Conservation (phyloP, 192 early-diverging fungal genomes). For the Phycomyces nitens region DNA sequence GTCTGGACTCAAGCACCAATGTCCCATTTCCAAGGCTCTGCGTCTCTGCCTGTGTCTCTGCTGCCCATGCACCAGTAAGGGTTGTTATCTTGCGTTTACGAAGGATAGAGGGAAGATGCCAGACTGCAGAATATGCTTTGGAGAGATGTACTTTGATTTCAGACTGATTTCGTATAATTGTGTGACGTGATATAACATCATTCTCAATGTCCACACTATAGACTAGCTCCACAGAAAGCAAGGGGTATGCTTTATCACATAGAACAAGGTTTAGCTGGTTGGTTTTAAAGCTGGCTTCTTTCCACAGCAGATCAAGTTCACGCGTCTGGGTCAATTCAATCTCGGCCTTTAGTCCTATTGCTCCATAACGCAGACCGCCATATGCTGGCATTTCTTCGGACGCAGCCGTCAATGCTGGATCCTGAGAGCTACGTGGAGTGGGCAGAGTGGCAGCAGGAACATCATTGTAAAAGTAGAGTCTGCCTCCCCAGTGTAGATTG, state of each 20-base stretch:
- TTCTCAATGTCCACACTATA: conserved; percentile 11
- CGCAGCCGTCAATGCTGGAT: conserved; percentile 11
- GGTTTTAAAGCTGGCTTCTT: background rate
- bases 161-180: conserved; percentile 3
- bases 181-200: conserved; percentile 13
- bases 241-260: background rate
- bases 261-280: background rate
- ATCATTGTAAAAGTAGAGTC: conserved; percentile 5
- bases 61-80: conserved; percentile 16
- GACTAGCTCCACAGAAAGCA: background rate
- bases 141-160: background rate
- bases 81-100: conserved; percentile 6
- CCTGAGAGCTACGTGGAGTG: conserved; percentile 14
- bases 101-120: conserved; percentile 17
- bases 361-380: conserved; percentile 23
- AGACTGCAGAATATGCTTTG: conserved; percentile 16
- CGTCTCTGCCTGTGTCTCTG: conserved; percentile 14
- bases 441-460: background rate
- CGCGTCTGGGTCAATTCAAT: conserved; percentile 8
- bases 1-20: background rate
- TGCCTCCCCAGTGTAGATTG: conserved; percentile 19
- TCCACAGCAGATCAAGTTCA: conserved; percentile 15
- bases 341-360: background rate
- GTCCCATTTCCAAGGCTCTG: background rate
- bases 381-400: conserved; percentile 20